Evolutionary conservation across 768 basidiomycete genomes (phyloP).

Genomic region (Mycena rosella): DNA sequence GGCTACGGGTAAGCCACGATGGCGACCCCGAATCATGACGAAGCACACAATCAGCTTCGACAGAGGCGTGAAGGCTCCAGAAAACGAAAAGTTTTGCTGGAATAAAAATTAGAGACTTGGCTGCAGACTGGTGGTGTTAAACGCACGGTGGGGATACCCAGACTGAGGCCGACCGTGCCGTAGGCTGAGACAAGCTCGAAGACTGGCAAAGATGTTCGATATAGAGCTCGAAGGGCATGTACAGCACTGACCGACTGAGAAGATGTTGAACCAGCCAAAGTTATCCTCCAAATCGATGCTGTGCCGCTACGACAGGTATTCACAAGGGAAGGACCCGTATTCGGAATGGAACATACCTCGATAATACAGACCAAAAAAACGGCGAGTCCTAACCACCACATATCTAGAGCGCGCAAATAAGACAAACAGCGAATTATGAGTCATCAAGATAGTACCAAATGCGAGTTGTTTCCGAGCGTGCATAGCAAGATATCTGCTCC

Average conservation of each 20-base stretch:
- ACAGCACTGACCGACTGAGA: slow-evolving; percentile 70
- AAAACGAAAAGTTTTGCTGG: slow-evolving; percentile 85
- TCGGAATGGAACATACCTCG: slow-evolving; percentile 67
- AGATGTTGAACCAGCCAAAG: slow-evolving; percentile 85
- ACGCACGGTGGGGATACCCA: slow-evolving; percentile 86
- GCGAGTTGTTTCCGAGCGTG: slow-evolving; percentile 92
- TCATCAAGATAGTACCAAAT: slow-evolving; percentile 67
- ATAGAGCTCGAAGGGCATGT: background rate
- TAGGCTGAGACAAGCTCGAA: slow-evolving; percentile 93
- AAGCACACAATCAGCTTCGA: slow-evolving; percentile 89
- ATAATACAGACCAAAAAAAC: slow-evolving; percentile 93
- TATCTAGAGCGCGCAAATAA: slow-evolving; percentile 64
- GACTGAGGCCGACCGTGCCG: slow-evolving; percentile 89
- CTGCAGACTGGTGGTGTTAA: background rate
- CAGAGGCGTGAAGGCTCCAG: slow-evolving; percentile 80
- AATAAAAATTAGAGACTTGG: slow-evolving; percentile 16
- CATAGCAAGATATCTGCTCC: slow-evolving; percentile 83
- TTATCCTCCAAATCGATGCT: slow-evolving; percentile 67
- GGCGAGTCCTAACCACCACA: slow-evolving; percentile 95
- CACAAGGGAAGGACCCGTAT: background rate
- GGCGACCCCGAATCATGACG: slow-evolving; percentile 95
- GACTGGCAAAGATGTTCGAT: slow-evolving; percentile 54
- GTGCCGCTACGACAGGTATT: slow-evolving; percentile 57
- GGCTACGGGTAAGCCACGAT: slow-evolving; percentile 89
- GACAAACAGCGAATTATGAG: background rate